Percentiles rank a stretch among this genome's conserved stretches.
Conservation (phyloP, 2,329 filamentous ascomycete species). For the Ceratocystiopsis brevicomis region DNA sequence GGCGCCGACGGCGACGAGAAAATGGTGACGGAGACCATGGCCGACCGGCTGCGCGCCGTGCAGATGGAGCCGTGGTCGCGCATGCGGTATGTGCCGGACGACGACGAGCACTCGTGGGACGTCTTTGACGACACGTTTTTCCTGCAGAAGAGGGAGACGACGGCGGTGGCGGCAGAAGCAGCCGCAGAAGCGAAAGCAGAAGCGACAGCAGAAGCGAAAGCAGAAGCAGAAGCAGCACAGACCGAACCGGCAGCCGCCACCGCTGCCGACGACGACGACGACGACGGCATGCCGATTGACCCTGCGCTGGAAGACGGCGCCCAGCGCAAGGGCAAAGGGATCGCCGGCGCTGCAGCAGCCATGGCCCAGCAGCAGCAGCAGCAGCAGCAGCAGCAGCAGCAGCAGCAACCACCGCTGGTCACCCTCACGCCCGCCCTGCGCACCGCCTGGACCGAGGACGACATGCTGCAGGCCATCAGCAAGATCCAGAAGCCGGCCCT, state of each 20-base stretch:
- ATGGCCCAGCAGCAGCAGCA: no score
- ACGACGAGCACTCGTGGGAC: conserved; percentile 55
- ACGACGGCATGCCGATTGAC: conserved; percentile 1
- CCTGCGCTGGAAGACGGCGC: conserved; percentile 5
- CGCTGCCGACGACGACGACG: no score
- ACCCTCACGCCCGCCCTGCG: conserved; percentile 18
- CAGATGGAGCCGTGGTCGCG: conserved; percentile 69
- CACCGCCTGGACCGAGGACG: conserved; percentile 24
- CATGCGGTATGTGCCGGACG: conserved; percentile 66
- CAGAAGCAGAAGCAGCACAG: no score
- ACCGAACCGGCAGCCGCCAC: no score
- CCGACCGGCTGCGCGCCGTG: conserved; percentile 54
- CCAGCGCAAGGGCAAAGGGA: conserved; percentile 12
- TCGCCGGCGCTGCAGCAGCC: conserved; percentile 5
- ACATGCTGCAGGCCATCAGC: conserved; percentile 27
- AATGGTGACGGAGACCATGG: conserved; percentile 51
- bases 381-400: no score
- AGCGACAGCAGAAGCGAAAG: no score
- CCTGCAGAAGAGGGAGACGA: conserved; percentile 15
- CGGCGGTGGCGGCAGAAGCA: conserved; percentile 1
- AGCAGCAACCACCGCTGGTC: conserved; percentile 7
- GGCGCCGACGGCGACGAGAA: conserved; percentile 42
- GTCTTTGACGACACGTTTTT: conserved; percentile 59
- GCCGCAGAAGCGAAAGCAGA: conserved; percentile 6
- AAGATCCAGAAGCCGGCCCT: conserved; percentile 15